phyloP scores from a whole-genome alignment of 2,329 filamentous ascomycete genomes.

The Penicillium sclerotigenum region DNA sequence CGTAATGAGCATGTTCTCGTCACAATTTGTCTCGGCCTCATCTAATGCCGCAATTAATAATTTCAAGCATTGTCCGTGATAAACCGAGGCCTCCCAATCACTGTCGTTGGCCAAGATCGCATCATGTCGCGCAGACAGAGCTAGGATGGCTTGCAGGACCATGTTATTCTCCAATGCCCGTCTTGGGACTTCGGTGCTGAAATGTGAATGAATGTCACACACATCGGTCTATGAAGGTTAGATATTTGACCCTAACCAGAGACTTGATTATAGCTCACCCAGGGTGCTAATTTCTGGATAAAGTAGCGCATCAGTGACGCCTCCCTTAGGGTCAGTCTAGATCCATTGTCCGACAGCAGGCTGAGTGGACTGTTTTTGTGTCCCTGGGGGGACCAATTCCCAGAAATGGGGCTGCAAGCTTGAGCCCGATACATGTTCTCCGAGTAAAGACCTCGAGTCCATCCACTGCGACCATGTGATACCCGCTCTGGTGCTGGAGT shows the following conservation, averaged over 20 bases:
- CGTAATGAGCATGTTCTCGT: constrained; percentile 48
- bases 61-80: constrained; percentile 48
- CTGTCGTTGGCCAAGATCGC: constrained; percentile 37
- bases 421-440: neutral
- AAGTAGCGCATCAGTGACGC: constrained; percentile 35
- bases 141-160: constrained; percentile 48
- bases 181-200: constrained; percentile 48
- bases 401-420: neutral
- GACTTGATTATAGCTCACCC: constrained; percentile 21
- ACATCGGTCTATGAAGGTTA: constrained; percentile 31
- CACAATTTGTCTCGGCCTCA: constrained; percentile 42
- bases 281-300: constrained; percentile 34
- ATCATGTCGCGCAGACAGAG: constrained; percentile 47
- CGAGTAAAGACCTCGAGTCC: neutral
- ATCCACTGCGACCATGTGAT: neutral
- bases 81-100: constrained; percentile 46
- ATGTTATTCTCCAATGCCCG: constrained; percentile 48
- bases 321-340: constrained; percentile 29
- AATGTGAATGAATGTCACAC: constrained; percentile 38
- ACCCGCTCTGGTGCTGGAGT: neutral
- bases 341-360: constrained; percentile 6
- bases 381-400: neutral
- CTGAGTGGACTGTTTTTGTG: constrained; percentile 13
- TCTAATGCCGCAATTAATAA: constrained; percentile 48
- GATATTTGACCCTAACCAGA: neutral